Conservation (phyloP, 1,284 basidiomycete species). For the Xerocomus nothofagi region DNA sequence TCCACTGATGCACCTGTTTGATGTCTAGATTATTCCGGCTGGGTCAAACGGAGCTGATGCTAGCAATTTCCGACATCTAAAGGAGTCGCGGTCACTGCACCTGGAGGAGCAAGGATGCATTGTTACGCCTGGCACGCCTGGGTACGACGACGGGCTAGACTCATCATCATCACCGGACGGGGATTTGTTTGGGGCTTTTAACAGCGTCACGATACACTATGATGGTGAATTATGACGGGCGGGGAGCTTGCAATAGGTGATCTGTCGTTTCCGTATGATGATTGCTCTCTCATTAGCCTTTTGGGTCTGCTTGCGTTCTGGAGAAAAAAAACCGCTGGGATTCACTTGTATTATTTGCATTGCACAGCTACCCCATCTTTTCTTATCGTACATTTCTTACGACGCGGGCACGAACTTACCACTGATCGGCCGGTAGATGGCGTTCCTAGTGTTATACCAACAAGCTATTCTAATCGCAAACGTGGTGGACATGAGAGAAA, state of each 20-base stretch:
- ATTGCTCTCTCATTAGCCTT: constrained; percentile 23
- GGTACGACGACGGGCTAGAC: constrained; percentile 52
- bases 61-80: constrained; percentile 87
- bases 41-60: constrained; percentile 83
- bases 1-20: constrained; percentile 24
- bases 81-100: constrained; percentile 89
- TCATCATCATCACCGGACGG: constrained; percentile 37
- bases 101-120: constrained; percentile 64
- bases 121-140: constrained; percentile 32
- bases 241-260: not conserved
- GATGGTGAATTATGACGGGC: constrained; percentile 59
- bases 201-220: constrained; percentile 84
- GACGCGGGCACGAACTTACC: constrained; percentile 19
- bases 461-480: constrained; percentile 32
- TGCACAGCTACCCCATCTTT: constrained; percentile 26
- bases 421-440: constrained; percentile 27
- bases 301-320: constrained; percentile 24
- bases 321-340: constrained; percentile 16
- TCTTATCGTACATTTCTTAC: constrained; percentile 21
- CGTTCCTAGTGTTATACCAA: constrained; percentile 30
- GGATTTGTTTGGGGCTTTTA: constrained; percentile 81
- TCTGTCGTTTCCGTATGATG: constrained; percentile 18
- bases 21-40: constrained; percentile 75
- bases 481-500: constrained; percentile 1
- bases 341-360: constrained; percentile 40